Evolutionary conservation across 208 protist genomes (phyloP).

Genomic region (Trichomonas tenax): DNA sequence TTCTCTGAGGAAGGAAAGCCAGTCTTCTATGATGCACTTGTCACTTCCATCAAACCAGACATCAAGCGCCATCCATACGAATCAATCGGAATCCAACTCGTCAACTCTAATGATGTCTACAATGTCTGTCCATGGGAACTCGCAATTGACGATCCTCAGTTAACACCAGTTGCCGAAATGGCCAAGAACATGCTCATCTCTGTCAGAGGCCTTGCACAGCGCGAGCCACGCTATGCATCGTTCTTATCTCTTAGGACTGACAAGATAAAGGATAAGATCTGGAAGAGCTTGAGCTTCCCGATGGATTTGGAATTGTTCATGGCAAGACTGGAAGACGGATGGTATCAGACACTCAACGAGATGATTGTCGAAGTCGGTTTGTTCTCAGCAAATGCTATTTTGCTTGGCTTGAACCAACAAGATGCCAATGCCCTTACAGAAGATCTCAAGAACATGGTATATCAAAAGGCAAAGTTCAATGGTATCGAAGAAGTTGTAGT

Average conservation of each 20-base stretch:
- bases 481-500: background rate
- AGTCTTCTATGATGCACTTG: background rate
- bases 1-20: background rate
- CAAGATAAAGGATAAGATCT: background rate
- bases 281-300: background rate
- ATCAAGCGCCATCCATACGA: background rate
- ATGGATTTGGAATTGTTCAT: background rate
- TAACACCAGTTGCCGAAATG: background rate
- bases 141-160: background rate
- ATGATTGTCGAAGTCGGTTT: background rate
- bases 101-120: background rate
- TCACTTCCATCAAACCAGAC: background rate
- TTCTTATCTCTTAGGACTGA: background rate
- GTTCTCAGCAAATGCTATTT: background rate
- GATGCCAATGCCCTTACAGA: background rate
- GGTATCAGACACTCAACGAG: background rate
- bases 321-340: background rate
- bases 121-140: background rate
- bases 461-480: background rate
- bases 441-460: background rate
- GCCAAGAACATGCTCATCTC: background rate
- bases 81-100: background rate
- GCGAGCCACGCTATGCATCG: background rate
- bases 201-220: background rate
- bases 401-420: background rate